phyloP scores from a whole-genome alignment of 1,284 basidiomycete genomes.

The Thelephora terrestris region DNA sequence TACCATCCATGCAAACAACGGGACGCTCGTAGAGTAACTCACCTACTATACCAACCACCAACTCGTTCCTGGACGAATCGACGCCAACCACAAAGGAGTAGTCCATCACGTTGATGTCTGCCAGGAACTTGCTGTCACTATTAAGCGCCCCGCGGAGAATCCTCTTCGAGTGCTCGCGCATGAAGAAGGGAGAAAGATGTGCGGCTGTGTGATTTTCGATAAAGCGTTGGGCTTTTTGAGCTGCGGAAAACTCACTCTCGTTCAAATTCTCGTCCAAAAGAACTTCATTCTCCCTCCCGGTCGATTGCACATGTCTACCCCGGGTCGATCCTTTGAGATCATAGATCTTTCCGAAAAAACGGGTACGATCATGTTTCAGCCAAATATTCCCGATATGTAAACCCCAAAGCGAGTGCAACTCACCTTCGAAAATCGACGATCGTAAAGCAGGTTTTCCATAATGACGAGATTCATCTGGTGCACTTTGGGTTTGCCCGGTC shows the following conservation, averaged over 20 bases:
- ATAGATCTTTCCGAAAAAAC: slow-evolving; percentile 56
- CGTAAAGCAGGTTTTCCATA: slow-evolving; percentile 98
- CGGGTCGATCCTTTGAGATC: slow-evolving; percentile 92
- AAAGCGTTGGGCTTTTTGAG: slow-evolving; percentile 8
- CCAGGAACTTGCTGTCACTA: slow-evolving; percentile 92
- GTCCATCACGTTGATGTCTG: slow-evolving; percentile 98
- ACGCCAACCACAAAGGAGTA: slow-evolving; percentile 96
- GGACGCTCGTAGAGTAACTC: slow-evolving; percentile 20
- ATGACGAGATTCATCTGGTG: slow-evolving; percentile 94
- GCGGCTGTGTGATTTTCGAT: slow-evolving; percentile 33
- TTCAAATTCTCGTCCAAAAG: slow-evolving; percentile 90
- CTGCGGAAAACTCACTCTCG: slow-evolving; percentile 42
- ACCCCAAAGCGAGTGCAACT: slow-evolving; percentile 3
- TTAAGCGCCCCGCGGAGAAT: slow-evolving; percentile 84
- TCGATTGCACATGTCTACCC: slow-evolving; percentile 85
- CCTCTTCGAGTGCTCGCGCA: slow-evolving; percentile 92
- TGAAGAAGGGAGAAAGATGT: slow-evolving; percentile 77
- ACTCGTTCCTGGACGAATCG: slow-evolving; percentile 71
- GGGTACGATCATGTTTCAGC: too few species aligned
- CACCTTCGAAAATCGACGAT: slow-evolving; percentile 80
- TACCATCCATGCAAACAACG: slow-evolving; percentile 9
- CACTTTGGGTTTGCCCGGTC: slow-evolving; percentile 57
- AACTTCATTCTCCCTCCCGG: slow-evolving; percentile 88
- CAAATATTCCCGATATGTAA: background rate
- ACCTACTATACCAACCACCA: slow-evolving; percentile 97